Percentiles rank a stretch among this genome's conserved stretches.
These are phyloP conservation scores for Sindora glabra DNA, from an alignment of 306 rosid genomes.

Conservation along the genomic window DNA sequence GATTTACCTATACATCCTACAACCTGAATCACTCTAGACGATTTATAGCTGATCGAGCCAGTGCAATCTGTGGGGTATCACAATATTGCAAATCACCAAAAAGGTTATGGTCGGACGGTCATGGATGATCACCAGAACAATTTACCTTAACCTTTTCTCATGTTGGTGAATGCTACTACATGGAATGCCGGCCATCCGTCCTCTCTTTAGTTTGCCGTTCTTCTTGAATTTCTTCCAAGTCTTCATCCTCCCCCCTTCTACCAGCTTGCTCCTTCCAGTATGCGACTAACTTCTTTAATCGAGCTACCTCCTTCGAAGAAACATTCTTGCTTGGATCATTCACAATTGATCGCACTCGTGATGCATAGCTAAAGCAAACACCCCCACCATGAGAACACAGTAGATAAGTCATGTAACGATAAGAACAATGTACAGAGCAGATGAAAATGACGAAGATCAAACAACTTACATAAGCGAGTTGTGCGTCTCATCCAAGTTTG, in stretches of 20 bases:
- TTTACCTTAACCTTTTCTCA: no score
- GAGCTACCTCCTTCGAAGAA: slow-evolving; percentile 79
- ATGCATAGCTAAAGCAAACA: slow-evolving; percentile 65
- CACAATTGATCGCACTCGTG: slow-evolving; percentile 83
- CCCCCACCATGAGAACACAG: no score
- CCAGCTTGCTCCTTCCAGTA: slow-evolving; percentile 98
- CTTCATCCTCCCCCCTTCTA: slow-evolving; percentile 69
- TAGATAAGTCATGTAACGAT: not conserved
- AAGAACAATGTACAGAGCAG: no score
- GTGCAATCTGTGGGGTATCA: no score
- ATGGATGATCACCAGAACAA: no score
- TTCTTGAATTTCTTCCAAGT: slow-evolving; percentile 79
- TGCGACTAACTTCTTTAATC: slow-evolving; percentile 65
- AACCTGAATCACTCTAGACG: no score
- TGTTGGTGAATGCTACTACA: no score
- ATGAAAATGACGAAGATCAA: not conserved
- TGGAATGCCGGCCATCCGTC: slow-evolving; percentile 58
- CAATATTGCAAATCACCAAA: no score
- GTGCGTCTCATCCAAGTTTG: slow-evolving; percentile 87
- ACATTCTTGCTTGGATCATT: slow-evolving; percentile 88
- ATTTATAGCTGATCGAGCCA: no score
- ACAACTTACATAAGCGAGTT: slow-evolving; percentile 74
- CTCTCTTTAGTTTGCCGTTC: slow-evolving; percentile 50
- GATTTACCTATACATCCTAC: no score
- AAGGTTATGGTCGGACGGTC: no score